A percentile compares a stretch with the other conserved stretches of the same genome.
Evolutionary conservation across 371 early-diverging fungal species (phyloP).

Genomic region (Mortierella polycephala): DNA sequence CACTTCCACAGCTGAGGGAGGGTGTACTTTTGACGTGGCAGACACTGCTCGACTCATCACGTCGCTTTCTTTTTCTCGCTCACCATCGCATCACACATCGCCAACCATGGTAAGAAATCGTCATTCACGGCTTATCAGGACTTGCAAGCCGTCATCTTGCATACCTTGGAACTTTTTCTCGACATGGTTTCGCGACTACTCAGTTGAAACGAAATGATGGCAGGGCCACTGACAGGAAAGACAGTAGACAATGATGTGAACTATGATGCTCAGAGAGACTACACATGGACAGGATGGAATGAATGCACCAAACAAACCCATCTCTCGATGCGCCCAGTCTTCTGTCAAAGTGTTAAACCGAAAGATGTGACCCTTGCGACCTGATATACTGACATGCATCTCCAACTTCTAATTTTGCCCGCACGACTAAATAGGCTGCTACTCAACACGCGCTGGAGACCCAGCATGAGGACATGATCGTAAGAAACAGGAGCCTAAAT

Average conservation of each 20-base stretch:
- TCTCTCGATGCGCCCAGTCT: neutral
- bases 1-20: too few species aligned
- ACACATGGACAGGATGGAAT: too few species aligned
- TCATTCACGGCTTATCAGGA: neutral
- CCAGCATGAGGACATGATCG: conserved; percentile 95
- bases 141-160: neutral
- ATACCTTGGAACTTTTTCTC: too few species aligned
- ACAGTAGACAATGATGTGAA: too few species aligned
- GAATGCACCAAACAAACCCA: too few species aligned
- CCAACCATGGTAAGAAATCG: conserved; percentile 19
- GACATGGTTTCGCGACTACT: too few species aligned
- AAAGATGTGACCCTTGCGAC: neutral
- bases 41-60: neutral
- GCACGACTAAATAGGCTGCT: conserved; percentile 30
- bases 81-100: neutral
- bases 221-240: too few species aligned
- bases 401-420: neutral
- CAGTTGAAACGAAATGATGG: neutral
- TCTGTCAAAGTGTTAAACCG: neutral
- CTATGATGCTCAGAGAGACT: too few species aligned
- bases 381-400: neutral
- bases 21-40: neutral
- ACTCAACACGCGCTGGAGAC: conserved; percentile 81
- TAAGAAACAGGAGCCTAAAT: conserved; percentile 54
- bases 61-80: too few species aligned